phyloP scores from a whole-genome alignment of 2,329 filamentous ascomycete genomes.

The Fusarium sp. region DNA sequence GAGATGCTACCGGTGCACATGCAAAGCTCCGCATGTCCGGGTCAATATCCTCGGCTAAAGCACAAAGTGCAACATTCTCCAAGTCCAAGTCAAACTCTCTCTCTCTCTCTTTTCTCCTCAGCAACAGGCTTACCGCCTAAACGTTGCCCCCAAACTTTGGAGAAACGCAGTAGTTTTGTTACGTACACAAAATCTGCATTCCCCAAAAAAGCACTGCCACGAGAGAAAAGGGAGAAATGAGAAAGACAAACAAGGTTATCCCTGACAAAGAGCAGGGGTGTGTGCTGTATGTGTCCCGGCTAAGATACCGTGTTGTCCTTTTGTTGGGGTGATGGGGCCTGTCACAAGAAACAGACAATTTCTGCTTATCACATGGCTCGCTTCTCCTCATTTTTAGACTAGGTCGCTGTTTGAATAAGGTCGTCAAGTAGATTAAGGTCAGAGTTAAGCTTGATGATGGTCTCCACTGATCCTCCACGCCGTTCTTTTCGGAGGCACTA shows the following conservation, averaged over 20 bases:
- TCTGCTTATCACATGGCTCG: conserved; percentile 31
- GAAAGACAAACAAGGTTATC: conserved; percentile 11
- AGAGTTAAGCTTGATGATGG: conserved; percentile 35
- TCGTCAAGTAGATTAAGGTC: conserved; percentile 7
- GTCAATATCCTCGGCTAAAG: conserved; percentile 33
- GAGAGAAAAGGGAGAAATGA: background rate
- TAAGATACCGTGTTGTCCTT: conserved; percentile 24
- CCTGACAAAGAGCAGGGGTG: conserved; percentile 14
- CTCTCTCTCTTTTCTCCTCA: conserved; percentile 9
- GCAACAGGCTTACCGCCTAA: conserved; percentile 9
- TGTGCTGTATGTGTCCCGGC: conserved; percentile 11
- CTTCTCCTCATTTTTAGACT: conserved; percentile 18
- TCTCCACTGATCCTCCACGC: conserved; percentile 33
- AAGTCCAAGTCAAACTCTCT: conserved; percentile 17
- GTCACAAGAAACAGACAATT: conserved; percentile 4
- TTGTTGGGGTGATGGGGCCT: conserved; percentile 16
- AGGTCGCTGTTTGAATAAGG: conserved; percentile 3
- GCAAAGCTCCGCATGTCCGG: conserved; percentile 36
- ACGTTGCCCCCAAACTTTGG: conserved; percentile 24
- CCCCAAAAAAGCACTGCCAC: conserved; percentile 13
- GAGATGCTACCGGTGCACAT: background rate
- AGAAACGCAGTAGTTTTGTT: conserved; percentile 10
- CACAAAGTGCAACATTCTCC: conserved; percentile 29
- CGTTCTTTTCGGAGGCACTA: background rate
- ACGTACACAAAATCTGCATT: conserved; percentile 17